These are phyloP conservation scores for Meredithiella fracta DNA, from an alignment of 2,329 filamentous ascomycete genomes.

Conservation along the genomic window DNA sequence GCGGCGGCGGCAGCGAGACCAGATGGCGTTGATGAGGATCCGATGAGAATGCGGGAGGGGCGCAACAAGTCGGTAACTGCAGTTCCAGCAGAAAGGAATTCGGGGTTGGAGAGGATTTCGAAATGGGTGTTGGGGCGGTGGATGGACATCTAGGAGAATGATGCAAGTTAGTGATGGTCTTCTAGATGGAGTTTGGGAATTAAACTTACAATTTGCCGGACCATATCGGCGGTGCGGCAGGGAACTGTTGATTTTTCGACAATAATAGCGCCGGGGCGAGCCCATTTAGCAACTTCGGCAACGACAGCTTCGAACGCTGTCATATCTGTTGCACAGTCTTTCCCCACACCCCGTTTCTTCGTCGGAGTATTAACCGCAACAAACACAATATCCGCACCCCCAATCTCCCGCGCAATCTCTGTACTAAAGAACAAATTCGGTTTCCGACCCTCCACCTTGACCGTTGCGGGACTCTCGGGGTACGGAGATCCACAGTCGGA, in stretches of 20 bases:
- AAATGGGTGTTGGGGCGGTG: slow-evolving; percentile 49
- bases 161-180: not conserved
- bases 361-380: slow-evolving; percentile 69
- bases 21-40: slow-evolving; percentile 42
- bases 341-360: slow-evolving; percentile 52
- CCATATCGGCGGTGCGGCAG: slow-evolving; percentile 53
- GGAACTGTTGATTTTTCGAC: slow-evolving; percentile 74
- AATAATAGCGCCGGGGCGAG: slow-evolving; percentile 51
- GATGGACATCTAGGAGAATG: slow-evolving; percentile 30
- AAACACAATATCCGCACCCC: slow-evolving; percentile 55
- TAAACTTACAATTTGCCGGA: slow-evolving; percentile 47
- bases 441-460: slow-evolving; percentile 27
- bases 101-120: slow-evolving; percentile 65
- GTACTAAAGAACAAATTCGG: slow-evolving; percentile 62
- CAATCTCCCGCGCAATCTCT: slow-evolving; percentile 43
- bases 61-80: slow-evolving; percentile 53
- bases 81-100: slow-evolving; percentile 65
- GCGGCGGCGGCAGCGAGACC: slow-evolving; percentile 46
- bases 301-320: slow-evolving; percentile 55
- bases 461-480: slow-evolving; percentile 13
- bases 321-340: slow-evolving; percentile 57
- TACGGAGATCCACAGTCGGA: not conserved
- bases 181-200: not conserved
- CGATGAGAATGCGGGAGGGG: slow-evolving; percentile 62
- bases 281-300: slow-evolving; percentile 48